Percentiles rank a stretch among this genome's conserved stretches.
These are phyloP conservation scores for Nannochloropsis limnetica DNA, from an alignment of 352 stramenopile genomes.

Conservation along the genomic window DNA sequence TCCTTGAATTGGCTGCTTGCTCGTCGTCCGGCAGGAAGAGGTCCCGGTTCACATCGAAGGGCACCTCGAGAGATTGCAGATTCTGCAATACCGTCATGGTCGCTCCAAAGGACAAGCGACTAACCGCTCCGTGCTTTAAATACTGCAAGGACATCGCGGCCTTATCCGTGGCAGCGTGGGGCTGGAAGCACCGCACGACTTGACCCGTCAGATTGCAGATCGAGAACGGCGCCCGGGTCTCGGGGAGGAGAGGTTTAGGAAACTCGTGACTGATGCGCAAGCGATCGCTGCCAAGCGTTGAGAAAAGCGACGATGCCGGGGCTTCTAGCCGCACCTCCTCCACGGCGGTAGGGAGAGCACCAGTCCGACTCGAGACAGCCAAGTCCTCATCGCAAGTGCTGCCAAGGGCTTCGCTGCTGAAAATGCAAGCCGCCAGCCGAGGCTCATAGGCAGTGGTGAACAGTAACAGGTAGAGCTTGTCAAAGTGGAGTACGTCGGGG, in stretches of 20 bases:
- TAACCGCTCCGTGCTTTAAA: constrained; percentile 58
- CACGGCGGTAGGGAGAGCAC: not conserved
- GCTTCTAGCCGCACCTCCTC: not conserved
- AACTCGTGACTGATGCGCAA: constrained; percentile 59
- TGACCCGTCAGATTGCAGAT: constrained; percentile 68
- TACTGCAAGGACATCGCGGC: constrained; percentile 56
- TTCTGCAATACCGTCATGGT: constrained; percentile 66
- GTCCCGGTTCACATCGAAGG: constrained; percentile 63
- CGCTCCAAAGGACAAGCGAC: constrained; percentile 61
- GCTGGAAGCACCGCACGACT: constrained; percentile 60
- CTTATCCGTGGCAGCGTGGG: not conserved
- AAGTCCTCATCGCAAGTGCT: not conserved
- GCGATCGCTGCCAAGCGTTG: not conserved
- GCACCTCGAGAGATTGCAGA: constrained; percentile 61
- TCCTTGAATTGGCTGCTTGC: not conserved
- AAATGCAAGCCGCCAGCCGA: not conserved
- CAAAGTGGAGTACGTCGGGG: not conserved
- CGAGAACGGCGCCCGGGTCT: constrained; percentile 66
- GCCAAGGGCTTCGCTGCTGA: not conserved
- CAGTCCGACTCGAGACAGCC: not conserved
- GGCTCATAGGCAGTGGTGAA: not conserved
- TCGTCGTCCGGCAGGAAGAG: constrained; percentile 42
- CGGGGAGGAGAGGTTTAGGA: constrained; percentile 52
- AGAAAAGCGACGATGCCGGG: not conserved
- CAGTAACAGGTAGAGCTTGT: not conserved